Base-by-base conservation (phyloP, 2,329 filamentous ascomycete genomes). In the Scytalidium lignicola region DNA sequence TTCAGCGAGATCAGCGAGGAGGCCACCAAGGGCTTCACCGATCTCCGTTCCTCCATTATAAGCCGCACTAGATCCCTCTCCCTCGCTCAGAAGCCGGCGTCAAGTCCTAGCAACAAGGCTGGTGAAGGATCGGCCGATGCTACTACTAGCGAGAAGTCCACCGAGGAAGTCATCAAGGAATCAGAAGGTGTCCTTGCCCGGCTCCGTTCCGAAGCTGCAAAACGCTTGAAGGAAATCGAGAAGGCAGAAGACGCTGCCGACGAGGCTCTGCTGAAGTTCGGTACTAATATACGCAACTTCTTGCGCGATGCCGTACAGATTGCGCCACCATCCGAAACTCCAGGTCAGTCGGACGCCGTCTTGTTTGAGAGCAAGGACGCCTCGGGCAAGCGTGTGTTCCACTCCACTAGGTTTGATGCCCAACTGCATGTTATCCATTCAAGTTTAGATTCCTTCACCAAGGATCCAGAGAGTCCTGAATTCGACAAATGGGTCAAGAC, bases 391-490 rank as follows among this genome's bases (percentile, higher is more conserved):
- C 80, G 93, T 48, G 90, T 97, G 15, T 95, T 97, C 55, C 93
- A 99, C 66, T 88, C 90, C 1, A 96, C 90, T 46, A 80, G 93
- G 53, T 92, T 96, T 64, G 93, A 99, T 63, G 93, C 93, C 1
- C 93, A 97, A 69, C 74, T 99, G 53, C 92, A 99, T 65, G 90
- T 95, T 28, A 91, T 99, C 51, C 93, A 99, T 67, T 91, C 89
- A 3, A 87, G 83, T 18, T 68, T 84, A 37, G 86, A 93, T 54
- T 88, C 84, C 59, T 95, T 97, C 68, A 80, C 81, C 48, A 86
- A 87, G 63, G 90, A 97, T 62, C 90, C 91, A 0, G 76, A 79
- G 7, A 84, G 84, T 44, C 76, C 80, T 13, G 84, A 95, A 66
- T 97, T 86, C 73, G 76, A 82, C 9, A 67, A 73, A 3, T 97